phyloP scores from a whole-genome alignment of 805 yeast species.

The Metschnikowia reukaufii region DNA sequence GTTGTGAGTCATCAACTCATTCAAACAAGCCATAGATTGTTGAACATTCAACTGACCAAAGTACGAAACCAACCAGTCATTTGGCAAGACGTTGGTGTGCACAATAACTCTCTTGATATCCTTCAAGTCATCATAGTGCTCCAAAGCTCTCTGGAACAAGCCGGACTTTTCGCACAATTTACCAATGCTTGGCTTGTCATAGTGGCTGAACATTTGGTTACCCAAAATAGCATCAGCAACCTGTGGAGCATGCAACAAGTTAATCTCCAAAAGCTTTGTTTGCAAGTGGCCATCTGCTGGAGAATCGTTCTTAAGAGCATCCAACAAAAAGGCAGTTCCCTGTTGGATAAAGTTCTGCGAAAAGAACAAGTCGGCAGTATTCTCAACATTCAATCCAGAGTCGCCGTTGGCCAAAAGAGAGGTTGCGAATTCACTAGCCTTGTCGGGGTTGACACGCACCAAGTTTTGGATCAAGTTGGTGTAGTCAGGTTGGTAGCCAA shows the following conservation, averaged over 20 bases:
- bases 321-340: constrained; percentile 95
- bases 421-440: constrained; percentile 95
- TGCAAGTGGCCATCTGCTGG: constrained; percentile 96
- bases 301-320: constrained; percentile 88
- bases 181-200: constrained; percentile 92
- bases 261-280: constrained; percentile 90
- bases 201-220: constrained; percentile 92
- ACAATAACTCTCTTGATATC: constrained; percentile 95
- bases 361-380: constrained; percentile 88
- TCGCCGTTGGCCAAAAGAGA: constrained; percentile 67
- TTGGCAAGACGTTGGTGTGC: constrained; percentile 79
- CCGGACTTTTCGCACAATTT: constrained; percentile 95
- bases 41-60: constrained; percentile 94
- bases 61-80: constrained; percentile 90
- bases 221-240: constrained; percentile 99
- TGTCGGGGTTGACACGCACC: constrained; percentile 92
- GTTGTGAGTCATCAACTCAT: constrained; percentile 76
- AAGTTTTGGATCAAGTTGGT: constrained; percentile 86
- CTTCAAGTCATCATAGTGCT: constrained; percentile 89
- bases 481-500: constrained; percentile 85
- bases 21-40: constrained; percentile 83
- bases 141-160: constrained; percentile 90
- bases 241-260: constrained; percentile 95
- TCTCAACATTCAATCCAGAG: constrained; percentile 72
- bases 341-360: constrained; percentile 94